These are phyloP conservation scores for Hyphopichia fennica DNA, from an alignment of 1,139 yeast species.

Conservation along the genomic window DNA sequence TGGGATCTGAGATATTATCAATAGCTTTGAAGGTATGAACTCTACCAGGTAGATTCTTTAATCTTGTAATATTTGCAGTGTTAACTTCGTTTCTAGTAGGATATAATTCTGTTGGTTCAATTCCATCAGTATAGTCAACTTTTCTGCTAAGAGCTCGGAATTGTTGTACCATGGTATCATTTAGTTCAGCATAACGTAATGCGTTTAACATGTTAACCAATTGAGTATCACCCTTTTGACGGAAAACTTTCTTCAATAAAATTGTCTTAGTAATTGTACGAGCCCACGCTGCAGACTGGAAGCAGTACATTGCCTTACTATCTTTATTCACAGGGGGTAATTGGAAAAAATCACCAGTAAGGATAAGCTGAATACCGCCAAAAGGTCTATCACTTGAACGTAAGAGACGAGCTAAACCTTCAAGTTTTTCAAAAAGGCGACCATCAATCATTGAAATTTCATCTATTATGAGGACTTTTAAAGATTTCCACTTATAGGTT, in stretches of 20 bases:
- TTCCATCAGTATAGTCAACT: conserved; percentile 66
- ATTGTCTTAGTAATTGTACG: conserved; percentile 54
- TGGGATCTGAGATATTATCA: conserved; percentile 41
- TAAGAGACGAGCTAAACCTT: conserved; percentile 55
- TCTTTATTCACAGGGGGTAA: conserved; percentile 72
- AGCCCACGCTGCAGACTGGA: conserved; percentile 60
- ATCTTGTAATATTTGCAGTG: conserved; percentile 57
- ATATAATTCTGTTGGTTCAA: conserved; percentile 77
- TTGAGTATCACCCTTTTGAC: conserved; percentile 69
- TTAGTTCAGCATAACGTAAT: conserved; percentile 64
- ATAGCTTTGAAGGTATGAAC: conserved; percentile 52
- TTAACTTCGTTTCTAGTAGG: conserved; percentile 78
- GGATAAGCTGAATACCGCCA: conserved; percentile 79
- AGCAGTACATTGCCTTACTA: conserved; percentile 47
- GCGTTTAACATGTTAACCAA: conserved; percentile 75
- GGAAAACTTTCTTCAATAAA: conserved; percentile 61
- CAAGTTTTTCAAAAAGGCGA: conserved; percentile 60
- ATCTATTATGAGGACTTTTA: conserved; percentile 71
- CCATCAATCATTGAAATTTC: conserved; percentile 87
- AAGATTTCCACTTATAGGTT: conserved; percentile 55
- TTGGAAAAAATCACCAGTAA: conserved; percentile 86
- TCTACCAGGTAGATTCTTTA: conserved; percentile 32
- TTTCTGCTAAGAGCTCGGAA: conserved; percentile 53
- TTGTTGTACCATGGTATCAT: conserved; percentile 40
- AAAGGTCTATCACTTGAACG: conserved; percentile 53